phyloP scores from a whole-genome alignment of 2,329 filamentous ascomycete genomes.

The Fusarium chlamydosporum region DNA sequence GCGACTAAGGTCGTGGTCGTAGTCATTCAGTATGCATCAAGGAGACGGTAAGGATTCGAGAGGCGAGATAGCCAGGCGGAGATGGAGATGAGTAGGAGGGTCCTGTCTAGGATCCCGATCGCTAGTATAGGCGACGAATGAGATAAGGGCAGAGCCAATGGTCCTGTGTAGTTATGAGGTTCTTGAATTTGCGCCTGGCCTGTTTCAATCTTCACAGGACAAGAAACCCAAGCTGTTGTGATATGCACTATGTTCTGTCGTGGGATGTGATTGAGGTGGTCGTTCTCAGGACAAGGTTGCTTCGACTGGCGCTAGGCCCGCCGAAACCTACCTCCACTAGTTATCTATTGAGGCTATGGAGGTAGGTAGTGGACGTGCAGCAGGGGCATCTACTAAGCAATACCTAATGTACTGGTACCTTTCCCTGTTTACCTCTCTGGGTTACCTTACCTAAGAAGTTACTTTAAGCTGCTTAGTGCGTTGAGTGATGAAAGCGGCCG shows the following conservation, averaged over 20 bases:
- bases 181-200: constrained; percentile 1
- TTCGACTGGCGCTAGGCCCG: constrained; percentile 22
- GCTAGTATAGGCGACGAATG: constrained; percentile 39
- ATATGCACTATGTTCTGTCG: constrained; percentile 25
- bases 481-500: constrained; percentile 37
- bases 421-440: constrained; percentile 1
- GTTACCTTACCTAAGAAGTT: constrained; percentile 22
- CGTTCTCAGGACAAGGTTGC: constrained; percentile 39
- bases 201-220: neutral
- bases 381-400: constrained; percentile 3
- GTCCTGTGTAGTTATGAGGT: constrained; percentile 5
- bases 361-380: constrained; percentile 8
- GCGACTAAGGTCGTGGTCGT: constrained; percentile 30
- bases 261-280: constrained; percentile 40
- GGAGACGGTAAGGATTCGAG: constrained; percentile 36
- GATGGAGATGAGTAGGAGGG: constrained; percentile 30
- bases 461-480: constrained; percentile 6
- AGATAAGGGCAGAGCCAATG: constrained; percentile 31
- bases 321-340: constrained; percentile 17
- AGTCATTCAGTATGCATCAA: constrained; percentile 46
- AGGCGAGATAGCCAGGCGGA: constrained; percentile 41
- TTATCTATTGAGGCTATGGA: neutral
- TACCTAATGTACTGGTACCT: constrained; percentile 14
- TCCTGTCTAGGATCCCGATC: constrained; percentile 29
- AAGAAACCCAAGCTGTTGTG: constrained; percentile 15